Base-by-base conservation (phyloP, 2,329 filamentous ascomycete genomes). In the Sclerotinia subarctica region DNA sequence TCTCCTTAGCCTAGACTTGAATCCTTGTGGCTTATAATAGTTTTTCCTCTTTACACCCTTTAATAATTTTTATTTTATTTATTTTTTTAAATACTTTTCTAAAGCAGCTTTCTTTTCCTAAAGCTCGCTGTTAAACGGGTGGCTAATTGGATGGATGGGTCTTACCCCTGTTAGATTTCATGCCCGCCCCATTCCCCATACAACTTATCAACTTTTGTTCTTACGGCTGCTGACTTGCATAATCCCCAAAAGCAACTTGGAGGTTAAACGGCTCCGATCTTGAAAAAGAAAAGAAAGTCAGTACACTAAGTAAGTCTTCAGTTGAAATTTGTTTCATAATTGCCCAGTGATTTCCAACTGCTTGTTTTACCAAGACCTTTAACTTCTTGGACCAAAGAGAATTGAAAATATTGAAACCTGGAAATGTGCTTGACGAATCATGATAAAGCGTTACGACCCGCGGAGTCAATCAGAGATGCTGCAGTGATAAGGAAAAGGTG, bases 171-270 rank as follows among this genome's bases (percentile, higher is more conserved):
- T 29, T 65, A 58, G 19, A 58, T 24, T 47, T 32, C 63, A 46
- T 58, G 26, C 7, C n/a, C n/a, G n/a, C n/a, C n/a, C n/a, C n/a
- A n/a, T n/a, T n/a, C 21, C 32, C 49, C 35, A 65, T 64, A 35
- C 21, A 11, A 24, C 13, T 17, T n/a, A n/a, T 47, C 15, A 47
- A 13, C 15, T 35, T 19, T 56, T 35, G 21, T 44, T 24, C 11
- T 65, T 57, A 32, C 62, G 62, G 35, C 35, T 58, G 63, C 51
- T 65, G 63, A 65, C 63, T 58, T 65, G 52, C 63, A 65, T 65
- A 47, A 57, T 46, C 32, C 26, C 8, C 35, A 46, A 46, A 46
- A 65, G 51, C 63, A 56, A 57, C 17, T 24, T 19, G 42, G 35
- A 57, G 19, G 32, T 29, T 24, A n/a, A 29, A 32, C 44, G 46